phyloP scores from a whole-genome alignment of 495 filamentous ascomycete genomes.

The Podospora pseudoanserina region DNA sequence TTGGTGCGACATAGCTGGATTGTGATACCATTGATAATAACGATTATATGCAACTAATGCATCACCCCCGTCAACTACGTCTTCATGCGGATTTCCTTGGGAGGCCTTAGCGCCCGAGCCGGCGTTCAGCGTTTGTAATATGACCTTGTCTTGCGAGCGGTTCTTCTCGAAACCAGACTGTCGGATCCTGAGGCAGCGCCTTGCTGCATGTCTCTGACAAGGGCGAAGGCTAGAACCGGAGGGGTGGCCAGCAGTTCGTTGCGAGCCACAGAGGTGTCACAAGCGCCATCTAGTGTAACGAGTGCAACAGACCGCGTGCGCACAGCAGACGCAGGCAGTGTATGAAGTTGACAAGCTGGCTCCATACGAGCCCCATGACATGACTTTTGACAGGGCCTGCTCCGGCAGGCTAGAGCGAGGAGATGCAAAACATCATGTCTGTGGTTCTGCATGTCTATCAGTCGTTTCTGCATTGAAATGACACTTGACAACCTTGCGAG shows the following conservation, averaged over 20 bases:
- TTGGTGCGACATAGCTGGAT: slow-evolving; percentile 50
- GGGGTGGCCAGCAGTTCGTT: slow-evolving; percentile 1
- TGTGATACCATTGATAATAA: slow-evolving; percentile 6
- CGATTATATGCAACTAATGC: not conserved
- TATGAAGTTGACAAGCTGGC: not conserved
- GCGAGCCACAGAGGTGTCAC: slow-evolving; percentile 3
- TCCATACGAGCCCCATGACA: not conserved
- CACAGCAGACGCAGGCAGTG: slow-evolving; percentile 2
- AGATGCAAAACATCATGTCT: not conserved
- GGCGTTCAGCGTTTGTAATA: not conserved
- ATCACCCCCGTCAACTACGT: not conserved
- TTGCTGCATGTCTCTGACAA: slow-evolving; percentile 5
- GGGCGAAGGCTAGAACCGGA: not conserved
- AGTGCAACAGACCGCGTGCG: slow-evolving; percentile 3
- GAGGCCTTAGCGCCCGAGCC: not conserved
- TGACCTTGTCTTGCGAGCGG: not conserved
- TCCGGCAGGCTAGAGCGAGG: not conserved
- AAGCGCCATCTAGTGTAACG: slow-evolving; percentile 5
- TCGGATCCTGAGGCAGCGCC: not conserved
- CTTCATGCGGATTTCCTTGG: not conserved
- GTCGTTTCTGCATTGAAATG: not conserved
- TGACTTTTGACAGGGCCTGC: not conserved
- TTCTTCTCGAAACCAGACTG: slow-evolving; percentile 10
- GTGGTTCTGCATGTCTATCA: not conserved
- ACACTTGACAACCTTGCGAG: not conserved